Base-by-base conservation (phyloP, 768 basidiomycete species). In the Neoboletus subvelutipes region DNA sequence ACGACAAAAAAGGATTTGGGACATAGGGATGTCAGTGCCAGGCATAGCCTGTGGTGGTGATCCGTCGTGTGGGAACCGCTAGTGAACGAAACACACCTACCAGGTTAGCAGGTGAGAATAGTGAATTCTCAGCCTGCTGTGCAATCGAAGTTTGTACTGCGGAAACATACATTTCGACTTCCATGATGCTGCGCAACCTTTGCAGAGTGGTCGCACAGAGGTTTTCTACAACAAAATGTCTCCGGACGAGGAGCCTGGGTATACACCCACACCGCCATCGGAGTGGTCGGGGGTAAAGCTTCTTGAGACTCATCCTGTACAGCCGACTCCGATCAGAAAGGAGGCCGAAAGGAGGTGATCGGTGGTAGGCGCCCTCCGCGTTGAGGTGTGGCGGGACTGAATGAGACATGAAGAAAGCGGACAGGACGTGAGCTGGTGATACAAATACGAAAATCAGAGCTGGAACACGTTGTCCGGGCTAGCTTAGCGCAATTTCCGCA, bases 291-390 rank as follows among this genome's bases (percentile, higher is more conserved):
- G 51, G 45, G 51, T 33, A 49, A 4, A 22, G n/a, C 18, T 11
- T 20, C n/a, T 20, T 28, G 62, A 57, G 60, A 59, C 28, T 28
- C 50, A 43, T 13, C 33, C 34, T 36, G 15, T 36, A 15, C 15
- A 45, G 41, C 59, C 53, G 57, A 51, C 42, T 48, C 65, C 67
- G 65, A 67, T 69, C 66, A 67, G 29, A 64, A 49, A 49, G 67
- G 61, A 40, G 56, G 50, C 37, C 33, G 48, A 48, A 17, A 34
- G 57, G 53, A 52, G 56, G 56, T 37, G 67, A 68, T 68, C 67
- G 45, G 59, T 67, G 67, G 67, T 53, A 42, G 45, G 59, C 61
- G 63, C 62, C 45, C 36, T 60, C 57, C 57, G 53, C 49, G 54
- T 60, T 66, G 58, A 17, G 17, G 39, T 48, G 46, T 28, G 39